Conservation (phyloP, 257 asterid species). For the Solanum lycopersicoides region DNA sequence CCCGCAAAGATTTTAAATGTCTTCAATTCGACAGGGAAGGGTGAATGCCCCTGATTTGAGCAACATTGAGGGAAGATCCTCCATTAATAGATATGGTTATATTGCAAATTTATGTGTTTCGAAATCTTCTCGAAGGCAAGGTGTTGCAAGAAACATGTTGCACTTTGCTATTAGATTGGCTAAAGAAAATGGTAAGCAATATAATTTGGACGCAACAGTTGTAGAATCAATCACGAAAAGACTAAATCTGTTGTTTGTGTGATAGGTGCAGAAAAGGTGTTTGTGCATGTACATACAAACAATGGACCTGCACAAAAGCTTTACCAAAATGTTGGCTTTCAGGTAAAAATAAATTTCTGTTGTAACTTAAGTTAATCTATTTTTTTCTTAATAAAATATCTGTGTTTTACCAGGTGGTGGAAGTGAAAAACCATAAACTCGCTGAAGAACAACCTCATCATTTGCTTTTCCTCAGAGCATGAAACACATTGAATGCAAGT, state of each 20-base stretch:
- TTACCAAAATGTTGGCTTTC: constrained; percentile 49
- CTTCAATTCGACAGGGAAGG: constrained; percentile 27
- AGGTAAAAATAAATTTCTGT: constrained; percentile 25
- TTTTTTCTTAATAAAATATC: neutral
- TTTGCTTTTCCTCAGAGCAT: constrained; percentile 24
- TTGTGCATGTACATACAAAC: constrained; percentile 48
- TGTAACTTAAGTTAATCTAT: neutral
- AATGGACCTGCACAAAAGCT: constrained; percentile 46
- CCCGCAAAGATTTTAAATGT: neutral
- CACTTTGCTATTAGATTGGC: constrained; percentile 31
- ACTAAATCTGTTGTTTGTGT: neutral
- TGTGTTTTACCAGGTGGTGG: constrained; percentile 33
- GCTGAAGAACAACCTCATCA: constrained; percentile 17
- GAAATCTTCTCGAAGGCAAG: constrained; percentile 64
- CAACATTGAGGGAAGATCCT: constrained; percentile 11
- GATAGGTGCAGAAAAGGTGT: constrained; percentile 50
- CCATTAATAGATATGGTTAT: constrained; percentile 31
- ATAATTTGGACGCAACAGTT: neutral
- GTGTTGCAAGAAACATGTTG: constrained; percentile 52
- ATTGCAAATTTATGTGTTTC: constrained; percentile 61
- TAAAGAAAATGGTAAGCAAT: constrained; percentile 30
- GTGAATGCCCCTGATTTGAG: constrained; percentile 27
- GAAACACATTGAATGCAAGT: neutral
- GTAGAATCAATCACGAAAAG: neutral
- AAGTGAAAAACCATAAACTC: constrained; percentile 19